phyloP scores from a whole-genome alignment of 2,329 filamentous ascomycete species.

The Grosmannia clavigera region DNA sequence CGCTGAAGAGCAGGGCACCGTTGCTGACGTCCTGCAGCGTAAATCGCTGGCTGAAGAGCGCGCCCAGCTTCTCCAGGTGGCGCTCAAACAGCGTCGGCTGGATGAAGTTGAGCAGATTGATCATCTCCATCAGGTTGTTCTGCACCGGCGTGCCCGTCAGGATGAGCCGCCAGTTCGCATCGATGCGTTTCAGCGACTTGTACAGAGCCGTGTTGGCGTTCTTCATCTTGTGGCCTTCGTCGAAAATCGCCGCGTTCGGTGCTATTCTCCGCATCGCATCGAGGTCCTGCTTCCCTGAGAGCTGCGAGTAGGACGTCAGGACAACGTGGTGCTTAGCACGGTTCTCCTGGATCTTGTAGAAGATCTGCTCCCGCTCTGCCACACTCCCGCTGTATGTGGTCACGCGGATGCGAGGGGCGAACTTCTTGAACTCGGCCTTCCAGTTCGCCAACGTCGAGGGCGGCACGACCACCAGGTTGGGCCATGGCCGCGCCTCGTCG shows the following conservation, averaged over 20 bases:
- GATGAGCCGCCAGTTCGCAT: conserved; percentile 71
- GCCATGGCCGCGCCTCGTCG: conserved; percentile 37
- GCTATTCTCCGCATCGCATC: conserved; percentile 34
- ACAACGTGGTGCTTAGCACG: conserved; percentile 52
- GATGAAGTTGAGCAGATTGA: conserved; percentile 85
- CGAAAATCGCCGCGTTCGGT: conserved; percentile 58
- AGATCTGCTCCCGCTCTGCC: conserved; percentile 53
- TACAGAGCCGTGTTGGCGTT: conserved; percentile 78
- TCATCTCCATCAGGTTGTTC: conserved; percentile 88
- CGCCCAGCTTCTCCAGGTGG: conserved; percentile 65
- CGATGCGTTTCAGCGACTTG: conserved; percentile 63
- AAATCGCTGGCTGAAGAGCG: conserved; percentile 85
- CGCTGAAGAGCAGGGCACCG: conserved; percentile 71
- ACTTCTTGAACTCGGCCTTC: conserved; percentile 78
- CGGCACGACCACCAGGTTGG: conserved; percentile 80
- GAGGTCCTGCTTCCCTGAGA: conserved; percentile 37
- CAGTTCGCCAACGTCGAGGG: conserved; percentile 93
- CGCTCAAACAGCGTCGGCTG: conserved; percentile 73
- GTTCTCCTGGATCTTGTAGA: conserved; percentile 50
- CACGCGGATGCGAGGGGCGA: conserved; percentile 66
- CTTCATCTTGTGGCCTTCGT: conserved; percentile 90
- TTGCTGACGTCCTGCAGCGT: conserved; percentile 70
- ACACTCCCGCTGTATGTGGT: conserved; percentile 59
- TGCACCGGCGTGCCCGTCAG: conserved; percentile 85
- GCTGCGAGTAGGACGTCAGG: conserved; percentile 49